A percentile compares a stretch with the other conserved stretches of the same genome.
Evolutionary conservation across 768 basidiomycete genomes (phyloP).

Genomic region (Mycena indigotica): DNA sequence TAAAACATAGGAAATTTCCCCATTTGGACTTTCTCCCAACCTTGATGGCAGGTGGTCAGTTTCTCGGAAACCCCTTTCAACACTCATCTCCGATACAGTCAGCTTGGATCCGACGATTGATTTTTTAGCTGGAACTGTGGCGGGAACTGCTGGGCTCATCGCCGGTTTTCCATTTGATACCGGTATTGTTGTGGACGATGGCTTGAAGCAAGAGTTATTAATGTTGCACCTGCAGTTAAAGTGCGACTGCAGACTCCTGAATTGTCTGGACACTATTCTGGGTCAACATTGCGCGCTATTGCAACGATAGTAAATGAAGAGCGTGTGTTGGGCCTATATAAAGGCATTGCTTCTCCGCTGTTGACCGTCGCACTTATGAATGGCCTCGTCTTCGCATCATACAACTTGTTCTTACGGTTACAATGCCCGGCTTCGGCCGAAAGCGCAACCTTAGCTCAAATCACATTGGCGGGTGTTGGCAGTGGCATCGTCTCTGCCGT

Average conservation of each 20-base stretch:
- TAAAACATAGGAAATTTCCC: not conserved
- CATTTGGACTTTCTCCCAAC: not conserved
- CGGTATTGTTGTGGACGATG: conserved; percentile 31
- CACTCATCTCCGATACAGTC: not conserved
- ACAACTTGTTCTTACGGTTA: conserved; percentile 73
- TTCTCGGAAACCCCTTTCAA: not conserved
- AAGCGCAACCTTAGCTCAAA: conserved; percentile 68
- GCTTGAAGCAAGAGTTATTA: too few species aligned
- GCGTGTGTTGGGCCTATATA: conserved; percentile 65
- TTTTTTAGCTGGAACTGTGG: conserved; percentile 77
- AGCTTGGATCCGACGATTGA: conserved; percentile 65
- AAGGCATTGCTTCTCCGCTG: conserved; percentile 80
- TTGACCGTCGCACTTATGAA: conserved; percentile 76
- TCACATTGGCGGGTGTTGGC: conserved; percentile 76
- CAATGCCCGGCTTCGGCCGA: conserved; percentile 52
- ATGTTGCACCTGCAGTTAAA: conserved; percentile 56
- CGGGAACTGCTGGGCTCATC: conserved; percentile 54
- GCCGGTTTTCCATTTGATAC: conserved; percentile 84
- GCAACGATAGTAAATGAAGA: conserved; percentile 72
- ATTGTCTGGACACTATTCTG: conserved; percentile 54
- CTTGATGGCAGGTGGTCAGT: not conserved
- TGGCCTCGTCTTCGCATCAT: conserved; percentile 84
- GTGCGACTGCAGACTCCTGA: conserved; percentile 75
- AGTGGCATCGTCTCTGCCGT: conserved; percentile 81
- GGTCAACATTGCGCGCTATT: conserved; percentile 65